These are phyloP conservation scores for Coccomyxa subellipsoidea DNA, from an alignment of 163 green algal species.

Conservation along the genomic window DNA sequence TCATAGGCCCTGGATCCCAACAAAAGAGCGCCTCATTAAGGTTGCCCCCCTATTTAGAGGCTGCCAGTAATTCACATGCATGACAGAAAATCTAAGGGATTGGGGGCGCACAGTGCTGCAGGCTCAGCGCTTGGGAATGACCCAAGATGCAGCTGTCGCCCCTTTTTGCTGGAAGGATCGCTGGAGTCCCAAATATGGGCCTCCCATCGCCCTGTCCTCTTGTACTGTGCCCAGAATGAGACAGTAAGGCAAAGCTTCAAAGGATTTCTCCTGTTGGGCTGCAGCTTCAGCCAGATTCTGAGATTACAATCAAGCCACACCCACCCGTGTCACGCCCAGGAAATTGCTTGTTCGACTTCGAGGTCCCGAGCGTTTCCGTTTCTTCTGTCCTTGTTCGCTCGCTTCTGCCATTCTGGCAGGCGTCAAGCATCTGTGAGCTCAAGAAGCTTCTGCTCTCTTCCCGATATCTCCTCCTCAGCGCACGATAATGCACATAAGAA, in stretches of 20 bases:
- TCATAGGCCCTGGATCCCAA: constrained; percentile 4
- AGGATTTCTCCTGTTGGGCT: neutral
- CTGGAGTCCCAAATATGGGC: constrained; percentile 27
- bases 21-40: neutral
- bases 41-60: too few species aligned
- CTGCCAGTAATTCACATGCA: neutral
- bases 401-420: neutral
- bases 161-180: constrained; percentile 21
- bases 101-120: constrained; percentile 1
- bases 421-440: neutral
- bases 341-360: neutral
- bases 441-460: neutral
- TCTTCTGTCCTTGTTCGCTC: neutral
- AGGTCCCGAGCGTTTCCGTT: constrained; percentile 11
- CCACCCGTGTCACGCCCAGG: constrained; percentile 8
- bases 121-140: constrained; percentile 25
- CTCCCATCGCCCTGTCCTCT: constrained; percentile 43
- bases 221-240: constrained; percentile 26
- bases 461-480: too few species aligned
- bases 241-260: neutral
- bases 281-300: neutral
- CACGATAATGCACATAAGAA: too few species aligned
- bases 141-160: constrained; percentile 44
- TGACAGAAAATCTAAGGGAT: neutral
- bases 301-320: neutral